Base-by-base conservation (phyloP, 352 stramenopile genomes). In the Globisporangium carolinianum region DNA sequence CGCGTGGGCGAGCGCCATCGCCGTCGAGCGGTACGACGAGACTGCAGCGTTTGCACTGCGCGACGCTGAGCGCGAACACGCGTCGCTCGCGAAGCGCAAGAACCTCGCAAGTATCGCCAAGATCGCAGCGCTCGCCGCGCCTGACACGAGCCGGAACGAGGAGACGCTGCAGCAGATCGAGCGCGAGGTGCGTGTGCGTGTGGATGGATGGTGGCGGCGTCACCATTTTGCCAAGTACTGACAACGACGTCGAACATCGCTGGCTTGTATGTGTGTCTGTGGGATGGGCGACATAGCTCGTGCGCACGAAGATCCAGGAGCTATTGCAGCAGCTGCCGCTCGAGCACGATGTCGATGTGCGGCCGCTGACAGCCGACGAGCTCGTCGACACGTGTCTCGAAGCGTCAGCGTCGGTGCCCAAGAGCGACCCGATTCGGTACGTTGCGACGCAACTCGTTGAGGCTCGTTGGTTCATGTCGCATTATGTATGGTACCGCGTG, bases 51-150 rank as follows among this genome's bases (percentile, higher is more conserved):
- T 86, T 47, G 63, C 81, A n/a, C 66, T 93, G 0, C 67, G 65
- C 37, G 75, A 94, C 59, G 76, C 79, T 0, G 64, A 72, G 35
- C 47, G 52, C 3, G 83, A 93, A 52, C 61, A 71, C n/a, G 45
- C 51, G 9, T 91, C 71, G 15, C 69, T 93, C 6, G 37, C 71
- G 8, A 77, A 75, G 57, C 75, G 84, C 38, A 91, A 93, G 56
- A 94, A 79, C 4, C 76, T 94, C 64, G 65, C 72, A 11, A 93
- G 85, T 42, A 83, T 93, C 57, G 77, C 81, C 0, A 91, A 93
- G 50, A 83, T 94, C n/a, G 83, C 83, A 42, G 73, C 79, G 2
- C 66, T 89, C 24, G 85, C 80, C n/a, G 68, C 63, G 3, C 70
- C 78, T 2, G 69, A 61, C 42, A 69, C 72, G 5, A 68, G 72